These are phyloP conservation scores for Leccinum subgranulosum DNA, from an alignment of 768 basidiomycete species.

Conservation along the genomic window DNA sequence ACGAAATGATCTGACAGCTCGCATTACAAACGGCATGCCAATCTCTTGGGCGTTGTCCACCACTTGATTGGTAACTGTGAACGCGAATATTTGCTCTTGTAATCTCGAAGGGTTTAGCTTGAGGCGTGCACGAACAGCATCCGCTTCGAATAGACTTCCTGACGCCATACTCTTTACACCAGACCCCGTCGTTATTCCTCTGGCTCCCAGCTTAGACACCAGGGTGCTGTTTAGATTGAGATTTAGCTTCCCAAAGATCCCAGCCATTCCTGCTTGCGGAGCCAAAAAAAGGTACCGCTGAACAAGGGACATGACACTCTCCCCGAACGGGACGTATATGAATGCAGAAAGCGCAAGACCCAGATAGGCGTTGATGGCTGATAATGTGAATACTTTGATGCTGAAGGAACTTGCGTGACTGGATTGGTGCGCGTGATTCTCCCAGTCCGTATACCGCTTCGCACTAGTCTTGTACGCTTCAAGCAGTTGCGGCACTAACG, in stretches of 20 bases:
- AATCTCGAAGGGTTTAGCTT: constrained; percentile 70
- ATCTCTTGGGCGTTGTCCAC: constrained; percentile 76
- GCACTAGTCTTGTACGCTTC: constrained; percentile 70
- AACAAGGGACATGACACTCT: constrained; percentile 67
- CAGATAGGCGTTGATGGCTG: constrained; percentile 86
- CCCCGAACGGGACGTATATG: constrained; percentile 92
- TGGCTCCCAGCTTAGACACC: constrained; percentile 27
- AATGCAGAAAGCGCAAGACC: constrained; percentile 93
- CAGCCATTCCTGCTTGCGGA: constrained; percentile 10
- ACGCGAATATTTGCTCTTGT: constrained; percentile 91
- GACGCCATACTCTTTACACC: constrained; percentile 14
- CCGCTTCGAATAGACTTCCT: constrained; percentile 47
- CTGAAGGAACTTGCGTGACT: constrained; percentile 78
- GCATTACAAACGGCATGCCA: constrained; percentile 73
- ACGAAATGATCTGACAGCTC: constrained; percentile 51
- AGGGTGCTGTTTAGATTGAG: constrained; percentile 27
- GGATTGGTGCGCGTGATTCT: constrained; percentile 84
- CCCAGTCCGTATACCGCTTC: constrained; percentile 74
- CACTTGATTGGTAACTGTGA: constrained; percentile 84
- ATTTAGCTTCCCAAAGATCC: constrained; percentile 21
- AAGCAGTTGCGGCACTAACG: constrained; percentile 77
- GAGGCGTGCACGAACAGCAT: constrained; percentile 45
- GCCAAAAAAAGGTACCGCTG: constrained; percentile 29
- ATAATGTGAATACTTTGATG: constrained; percentile 86
- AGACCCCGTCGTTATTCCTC: constrained; percentile 4